Conservation (phyloP, 164 flowering plant species). For the Vitis cinerea region DNA sequence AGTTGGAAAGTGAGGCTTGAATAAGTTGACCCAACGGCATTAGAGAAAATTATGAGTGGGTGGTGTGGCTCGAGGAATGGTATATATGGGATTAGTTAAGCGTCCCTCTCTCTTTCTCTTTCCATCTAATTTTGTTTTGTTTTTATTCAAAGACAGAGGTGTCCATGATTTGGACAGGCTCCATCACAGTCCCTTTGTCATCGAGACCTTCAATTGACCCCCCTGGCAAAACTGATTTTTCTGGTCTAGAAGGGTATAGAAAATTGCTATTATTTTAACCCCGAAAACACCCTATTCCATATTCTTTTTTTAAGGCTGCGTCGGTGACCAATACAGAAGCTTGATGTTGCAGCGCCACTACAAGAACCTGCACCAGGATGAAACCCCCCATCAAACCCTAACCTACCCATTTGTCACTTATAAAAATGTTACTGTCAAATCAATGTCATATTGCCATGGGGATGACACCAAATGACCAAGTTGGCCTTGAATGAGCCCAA, state of each 20-base stretch:
- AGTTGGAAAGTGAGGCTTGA: constrained; percentile 18
- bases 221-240: constrained; percentile 15
- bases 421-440: too few species aligned
- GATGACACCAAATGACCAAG: too few species aligned
- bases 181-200: constrained; percentile 12
- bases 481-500: neutral
- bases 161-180: constrained; percentile 15
- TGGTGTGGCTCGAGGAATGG: constrained; percentile 53
- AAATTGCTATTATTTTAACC: constrained; percentile 2
- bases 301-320: constrained; percentile 19
- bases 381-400: too few species aligned
- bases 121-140: neutral
- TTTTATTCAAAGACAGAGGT: constrained; percentile 3
- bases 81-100: constrained; percentile 10
- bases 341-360: too few species aligned
- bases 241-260: neutral
- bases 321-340: constrained; percentile 13
- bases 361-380: too few species aligned
- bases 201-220: constrained; percentile 34
- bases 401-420: too few species aligned
- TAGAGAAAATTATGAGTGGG: constrained; percentile 7
- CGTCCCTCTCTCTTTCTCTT: neutral
- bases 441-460: too few species aligned
- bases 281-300: constrained; percentile 13
- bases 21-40: constrained; percentile 23